Conservation (phyloP, 2,329 filamentous ascomycete species). For the Aspergillus carbonarius region DNA sequence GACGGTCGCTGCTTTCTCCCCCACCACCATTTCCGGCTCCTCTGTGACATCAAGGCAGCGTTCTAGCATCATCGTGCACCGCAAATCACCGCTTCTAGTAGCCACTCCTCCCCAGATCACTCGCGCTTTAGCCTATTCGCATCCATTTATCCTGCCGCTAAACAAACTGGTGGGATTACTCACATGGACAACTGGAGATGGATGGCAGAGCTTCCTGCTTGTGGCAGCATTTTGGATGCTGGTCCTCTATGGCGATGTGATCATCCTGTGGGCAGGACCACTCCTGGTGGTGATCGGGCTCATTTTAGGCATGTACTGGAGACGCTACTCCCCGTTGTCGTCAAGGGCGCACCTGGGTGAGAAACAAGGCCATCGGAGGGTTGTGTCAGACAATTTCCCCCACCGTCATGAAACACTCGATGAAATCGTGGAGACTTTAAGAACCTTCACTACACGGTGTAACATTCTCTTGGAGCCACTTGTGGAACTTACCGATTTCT, state of each 20-base stretch:
- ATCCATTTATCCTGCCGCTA: slow-evolving; percentile 86
- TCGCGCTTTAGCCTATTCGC: slow-evolving; percentile 88
- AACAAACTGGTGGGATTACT: slow-evolving; percentile 82
- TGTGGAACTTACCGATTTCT: slow-evolving; percentile 83
- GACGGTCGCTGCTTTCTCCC: slow-evolving; percentile 88
- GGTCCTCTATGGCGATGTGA: slow-evolving; percentile 78
- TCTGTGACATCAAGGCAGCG: slow-evolving; percentile 71
- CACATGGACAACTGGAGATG: slow-evolving; percentile 90
- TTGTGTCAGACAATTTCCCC: slow-evolving; percentile 61
- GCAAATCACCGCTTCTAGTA: slow-evolving; percentile 89
- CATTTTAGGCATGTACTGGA: slow-evolving; percentile 88
- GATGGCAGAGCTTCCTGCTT: slow-evolving; percentile 95
- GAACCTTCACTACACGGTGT: slow-evolving; percentile 85
- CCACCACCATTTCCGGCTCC: slow-evolving; percentile 70
- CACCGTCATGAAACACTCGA: slow-evolving; percentile 92
- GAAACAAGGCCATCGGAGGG: slow-evolving; percentile 56
- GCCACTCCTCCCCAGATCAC: slow-evolving; percentile 95
- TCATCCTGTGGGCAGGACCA: slow-evolving; percentile 80
- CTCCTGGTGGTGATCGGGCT: slow-evolving; percentile 75
- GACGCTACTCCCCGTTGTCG: slow-evolving; percentile 85
- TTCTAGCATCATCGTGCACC: slow-evolving; percentile 91
- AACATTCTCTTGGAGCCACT: slow-evolving; percentile 90
- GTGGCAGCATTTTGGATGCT: slow-evolving; percentile 82
- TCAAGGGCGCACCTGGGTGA: slow-evolving; percentile 75
- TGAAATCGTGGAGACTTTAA: slow-evolving; percentile 92